Percentiles rank a stretch among this genome's conserved stretches.
Evolutionary conservation across 345 rosid genomes (phyloP).

Genomic region (Turritis glabra): DNA sequence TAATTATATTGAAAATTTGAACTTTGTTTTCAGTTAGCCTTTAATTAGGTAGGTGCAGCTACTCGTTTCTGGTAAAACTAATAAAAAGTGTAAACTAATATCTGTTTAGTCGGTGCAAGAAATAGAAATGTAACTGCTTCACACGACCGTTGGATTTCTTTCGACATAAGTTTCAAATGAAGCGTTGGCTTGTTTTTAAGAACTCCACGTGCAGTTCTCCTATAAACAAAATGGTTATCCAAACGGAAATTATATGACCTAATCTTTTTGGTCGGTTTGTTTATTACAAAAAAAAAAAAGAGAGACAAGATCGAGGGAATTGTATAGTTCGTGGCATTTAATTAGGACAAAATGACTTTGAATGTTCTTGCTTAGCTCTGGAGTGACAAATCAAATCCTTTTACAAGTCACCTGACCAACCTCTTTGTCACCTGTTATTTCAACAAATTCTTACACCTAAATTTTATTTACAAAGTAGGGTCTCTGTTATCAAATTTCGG

Average conservation of each 20-base stretch:
- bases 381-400: background rate
- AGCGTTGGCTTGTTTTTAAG: slow-evolving; percentile 8
- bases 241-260: slow-evolving; percentile 1
- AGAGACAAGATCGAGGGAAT: background rate
- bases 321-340: slow-evolving; percentile 2
- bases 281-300: background rate
- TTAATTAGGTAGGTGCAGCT: background rate
- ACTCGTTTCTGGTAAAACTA: background rate
- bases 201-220: slow-evolving; percentile 14
- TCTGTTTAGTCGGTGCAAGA: slow-evolving; percentile 27
- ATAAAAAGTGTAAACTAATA: slow-evolving; percentile 8
- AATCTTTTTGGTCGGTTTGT: slow-evolving; percentile 31
- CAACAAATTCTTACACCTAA: background rate
- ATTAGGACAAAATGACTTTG: background rate
- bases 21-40: background rate
- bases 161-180: background rate
- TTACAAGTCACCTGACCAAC: slow-evolving; percentile 11
- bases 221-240: background rate
- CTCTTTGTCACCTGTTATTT: background rate
- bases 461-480: background rate
- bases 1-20: background rate
- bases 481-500: background rate
- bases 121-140: slow-evolving; percentile 19
- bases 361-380: slow-evolving; percentile 6
- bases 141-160: slow-evolving; percentile 33